These are phyloP conservation scores for Barnettozyma salicaria DNA, from an alignment of 805 yeast genomes.

Conservation along the genomic window DNA sequence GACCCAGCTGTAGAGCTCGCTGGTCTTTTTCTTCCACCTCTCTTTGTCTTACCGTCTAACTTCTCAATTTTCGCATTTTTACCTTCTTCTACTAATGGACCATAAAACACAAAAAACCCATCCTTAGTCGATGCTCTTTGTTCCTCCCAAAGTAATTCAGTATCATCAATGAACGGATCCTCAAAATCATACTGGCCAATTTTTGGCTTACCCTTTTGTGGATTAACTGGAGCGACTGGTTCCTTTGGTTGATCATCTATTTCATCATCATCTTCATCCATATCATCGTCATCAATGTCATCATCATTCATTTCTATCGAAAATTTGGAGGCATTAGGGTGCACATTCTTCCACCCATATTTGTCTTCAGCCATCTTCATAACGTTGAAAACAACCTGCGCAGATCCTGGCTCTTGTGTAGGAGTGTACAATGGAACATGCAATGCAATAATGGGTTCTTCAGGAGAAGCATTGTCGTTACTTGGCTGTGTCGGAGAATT, in stretches of 20 bases:
- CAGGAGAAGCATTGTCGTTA: neutral
- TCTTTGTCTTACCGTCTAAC: constrained; percentile 38
- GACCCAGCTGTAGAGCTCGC: constrained; percentile 3
- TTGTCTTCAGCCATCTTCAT: constrained; percentile 72
- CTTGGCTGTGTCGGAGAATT: constrained; percentile 3
- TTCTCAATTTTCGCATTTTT: constrained; percentile 42
- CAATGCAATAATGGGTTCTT: constrained; percentile 48
- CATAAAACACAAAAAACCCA: constrained; percentile 93
- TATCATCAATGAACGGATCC: constrained; percentile 96
- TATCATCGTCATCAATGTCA: constrained; percentile 40
- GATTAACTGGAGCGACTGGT: constrained; percentile 27
- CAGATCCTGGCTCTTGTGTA: constrained; percentile 49
- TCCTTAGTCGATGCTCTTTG: constrained; percentile 88
- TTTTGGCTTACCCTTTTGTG: constrained; percentile 55
- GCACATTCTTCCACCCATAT: constrained; percentile 71
- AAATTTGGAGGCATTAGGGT: constrained; percentile 59
- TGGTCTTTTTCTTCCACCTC: constrained; percentile 29
- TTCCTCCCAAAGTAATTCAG: constrained; percentile 88
- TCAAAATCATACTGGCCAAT: constrained; percentile 88
- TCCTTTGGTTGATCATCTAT: constrained; percentile 30
- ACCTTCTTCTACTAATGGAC: constrained; percentile 71
- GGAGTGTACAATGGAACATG: constrained; percentile 46
- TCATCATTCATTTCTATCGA: constrained; percentile 51
- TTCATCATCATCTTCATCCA: constrained; percentile 33
- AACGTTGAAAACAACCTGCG: constrained; percentile 66